Percentiles rank a stretch among this genome's conserved stretches.
Evolutionary conservation across 2,329 filamentous ascomycete species (phyloP).

Genomic region (Amylocarpus encephaloides): DNA sequence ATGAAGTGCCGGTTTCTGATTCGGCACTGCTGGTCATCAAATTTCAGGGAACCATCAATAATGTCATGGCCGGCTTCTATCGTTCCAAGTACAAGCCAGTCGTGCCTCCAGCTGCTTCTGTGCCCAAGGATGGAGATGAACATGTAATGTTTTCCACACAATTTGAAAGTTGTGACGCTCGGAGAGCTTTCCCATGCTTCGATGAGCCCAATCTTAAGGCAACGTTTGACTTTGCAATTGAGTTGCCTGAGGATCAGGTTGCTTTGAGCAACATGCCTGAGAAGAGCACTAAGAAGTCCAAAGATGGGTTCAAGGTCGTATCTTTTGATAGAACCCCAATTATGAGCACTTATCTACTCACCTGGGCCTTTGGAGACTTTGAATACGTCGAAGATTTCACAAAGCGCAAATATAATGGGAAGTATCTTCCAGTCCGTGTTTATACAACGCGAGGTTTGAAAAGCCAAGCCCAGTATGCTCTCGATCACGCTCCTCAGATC

Average conservation of each 20-base stretch:
- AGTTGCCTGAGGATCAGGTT: slow-evolving; percentile 80
- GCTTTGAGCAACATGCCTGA: slow-evolving; percentile 95
- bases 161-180: slow-evolving; percentile 93
- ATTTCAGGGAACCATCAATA: slow-evolving; percentile 80
- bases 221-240: slow-evolving; percentile 88
- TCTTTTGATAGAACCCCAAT: slow-evolving; percentile 77
- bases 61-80: slow-evolving; percentile 89
- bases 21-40: slow-evolving; percentile 62
- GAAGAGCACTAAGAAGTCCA: slow-evolving; percentile 56
- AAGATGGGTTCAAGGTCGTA: slow-evolving; percentile 64
- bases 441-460: slow-evolving; percentile 95
- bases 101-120: slow-evolving; percentile 64
- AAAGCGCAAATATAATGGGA: slow-evolving; percentile 82
- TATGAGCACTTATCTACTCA: slow-evolving; percentile 88
- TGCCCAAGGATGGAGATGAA: slow-evolving; percentile 64
- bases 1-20: slow-evolving; percentile 61
- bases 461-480: slow-evolving; percentile 81
- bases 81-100: slow-evolving; percentile 87
- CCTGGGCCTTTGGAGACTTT: slow-evolving; percentile 95
- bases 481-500: slow-evolving; percentile 86
- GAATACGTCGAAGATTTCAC: slow-evolving; percentile 94
- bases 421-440: slow-evolving; percentile 84
- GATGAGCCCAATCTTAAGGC: slow-evolving; percentile 97
- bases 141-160: slow-evolving; percentile 88
- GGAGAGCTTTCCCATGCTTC: slow-evolving; percentile 93